Evolutionary conservation across 169 alveolate species (phyloP).

Genomic region (Plasmodium coatneyi): DNA sequence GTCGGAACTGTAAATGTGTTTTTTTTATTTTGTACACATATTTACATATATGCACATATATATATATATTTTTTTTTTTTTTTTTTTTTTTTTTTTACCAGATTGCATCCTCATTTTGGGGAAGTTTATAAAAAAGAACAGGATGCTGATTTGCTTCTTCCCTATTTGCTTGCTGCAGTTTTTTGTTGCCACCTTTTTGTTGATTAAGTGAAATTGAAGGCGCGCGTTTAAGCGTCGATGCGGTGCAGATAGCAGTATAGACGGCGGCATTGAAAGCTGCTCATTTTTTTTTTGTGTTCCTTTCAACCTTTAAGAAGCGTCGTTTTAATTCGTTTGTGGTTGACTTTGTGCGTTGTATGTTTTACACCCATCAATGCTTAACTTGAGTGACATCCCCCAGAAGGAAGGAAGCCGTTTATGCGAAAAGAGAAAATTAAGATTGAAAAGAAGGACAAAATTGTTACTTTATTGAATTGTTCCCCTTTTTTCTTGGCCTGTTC

Average conservation of each 20-base stretch:
- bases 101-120: constrained; percentile 65
- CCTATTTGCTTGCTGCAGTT: constrained; percentile 68
- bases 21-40: neutral
- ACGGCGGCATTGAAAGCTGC: neutral
- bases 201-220: constrained; percentile 28
- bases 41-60: neutral
- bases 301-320: neutral
- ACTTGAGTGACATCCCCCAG: neutral
- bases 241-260: neutral
- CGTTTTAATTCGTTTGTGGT: neutral
- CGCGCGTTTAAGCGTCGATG: neutral
- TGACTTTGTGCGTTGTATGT: neutral
- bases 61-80: neutral
- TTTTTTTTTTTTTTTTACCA: neutral
- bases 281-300: neutral
- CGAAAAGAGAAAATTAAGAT: neutral
- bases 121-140: constrained; percentile 48
- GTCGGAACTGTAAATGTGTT: neutral
- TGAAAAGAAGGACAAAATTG: neutral
- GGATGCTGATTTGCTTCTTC: constrained; percentile 35
- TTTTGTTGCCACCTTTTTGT: constrained; percentile 42
- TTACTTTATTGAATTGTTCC: neutral
- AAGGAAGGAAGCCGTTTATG: neutral
- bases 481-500: neutral
- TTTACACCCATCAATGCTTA: neutral